Conservation (phyloP, 169 alveolate genomes). For the Eimeria acervulina region DNA sequence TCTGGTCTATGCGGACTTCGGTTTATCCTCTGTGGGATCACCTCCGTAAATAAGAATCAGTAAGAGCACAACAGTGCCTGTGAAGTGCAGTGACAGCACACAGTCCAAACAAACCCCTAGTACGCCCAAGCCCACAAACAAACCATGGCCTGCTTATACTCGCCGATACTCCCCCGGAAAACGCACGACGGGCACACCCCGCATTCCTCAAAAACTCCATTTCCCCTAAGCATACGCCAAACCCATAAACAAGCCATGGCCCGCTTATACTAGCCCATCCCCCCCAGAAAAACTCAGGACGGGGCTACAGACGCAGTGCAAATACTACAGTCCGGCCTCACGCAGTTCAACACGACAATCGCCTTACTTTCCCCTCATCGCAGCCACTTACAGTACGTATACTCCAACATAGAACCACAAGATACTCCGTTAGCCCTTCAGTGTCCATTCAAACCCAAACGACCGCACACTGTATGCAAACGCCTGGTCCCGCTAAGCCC, state of each 20-base stretch:
- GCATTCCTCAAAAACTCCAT: not conserved
- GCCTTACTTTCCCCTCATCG: not conserved
- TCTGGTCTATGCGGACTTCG: not conserved
- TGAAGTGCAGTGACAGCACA: not conserved
- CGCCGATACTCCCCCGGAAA: not conserved
- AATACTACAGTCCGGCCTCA: not conserved
- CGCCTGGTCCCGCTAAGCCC: not conserved
- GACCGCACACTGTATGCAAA: not conserved
- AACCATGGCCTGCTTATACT: not conserved
- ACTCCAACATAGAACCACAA: not conserved
- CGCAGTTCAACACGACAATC: not conserved
- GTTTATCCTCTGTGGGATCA: not conserved
- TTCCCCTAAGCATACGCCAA: not conserved
- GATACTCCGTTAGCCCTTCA: not conserved
- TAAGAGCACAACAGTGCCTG: not conserved
- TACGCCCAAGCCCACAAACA: not conserved
- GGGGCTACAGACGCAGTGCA: not conserved
- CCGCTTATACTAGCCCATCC: too few species aligned
- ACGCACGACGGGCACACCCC: not conserved
- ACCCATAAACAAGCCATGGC: too few species aligned
- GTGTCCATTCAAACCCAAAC: not conserved
- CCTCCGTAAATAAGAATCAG: conserved; percentile 12
- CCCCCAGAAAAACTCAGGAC: too few species aligned
- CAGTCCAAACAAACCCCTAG: not conserved
- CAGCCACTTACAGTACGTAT: not conserved